Base-by-base conservation (phyloP, 768 basidiomycete species). In the Pisolithus microcarpus region DNA sequence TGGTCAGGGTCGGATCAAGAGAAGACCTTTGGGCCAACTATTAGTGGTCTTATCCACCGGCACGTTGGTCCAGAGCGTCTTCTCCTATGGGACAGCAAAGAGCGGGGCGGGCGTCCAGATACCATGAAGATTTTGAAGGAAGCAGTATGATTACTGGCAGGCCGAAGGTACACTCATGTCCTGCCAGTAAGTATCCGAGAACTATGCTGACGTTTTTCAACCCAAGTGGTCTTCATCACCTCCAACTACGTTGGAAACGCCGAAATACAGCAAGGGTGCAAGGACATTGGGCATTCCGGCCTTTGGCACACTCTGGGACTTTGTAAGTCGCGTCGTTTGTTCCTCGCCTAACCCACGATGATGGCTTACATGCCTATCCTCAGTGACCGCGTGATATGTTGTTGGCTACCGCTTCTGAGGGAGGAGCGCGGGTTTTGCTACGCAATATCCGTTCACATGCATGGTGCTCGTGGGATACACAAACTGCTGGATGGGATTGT, bases 11-110 rank as follows among this genome's bases (percentile, higher is more conserved):
- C 84, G 50, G 85, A 89, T 61, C 86, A 89, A 66, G 85, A 86
- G 65, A 87, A 84, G 69, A 88, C 87, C 2, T 90, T 91, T 58
- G 88, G 88, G 3, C 82, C 85, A 21, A 89, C 86, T 18, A 86
- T 90, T 54, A 79, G 77, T 55, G 79, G 80, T 28, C 75, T 90
- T 48, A 88, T 90, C 57, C 77, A 79, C 58, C 75, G 78, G 54
- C 78, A 87, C 61, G 70, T 90, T 42, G 83, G 75, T 55, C 85
- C 86, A 26, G 85, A 88, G 63, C 82, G 87, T 30, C 73, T 83
- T 43, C 73, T 80, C 10, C 75, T 90, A 8, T 90, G 87, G 87
- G 87, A 90, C 69, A 82, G 80, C 56, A 89, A 85, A 66, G 65
- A 70, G 54, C 76, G 83, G 48, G 84, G 85, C 51, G 84, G 85